These are phyloP conservation scores for Fraxinus excelsior DNA, from an alignment of 257 asterid species.

Conservation along the genomic window DNA sequence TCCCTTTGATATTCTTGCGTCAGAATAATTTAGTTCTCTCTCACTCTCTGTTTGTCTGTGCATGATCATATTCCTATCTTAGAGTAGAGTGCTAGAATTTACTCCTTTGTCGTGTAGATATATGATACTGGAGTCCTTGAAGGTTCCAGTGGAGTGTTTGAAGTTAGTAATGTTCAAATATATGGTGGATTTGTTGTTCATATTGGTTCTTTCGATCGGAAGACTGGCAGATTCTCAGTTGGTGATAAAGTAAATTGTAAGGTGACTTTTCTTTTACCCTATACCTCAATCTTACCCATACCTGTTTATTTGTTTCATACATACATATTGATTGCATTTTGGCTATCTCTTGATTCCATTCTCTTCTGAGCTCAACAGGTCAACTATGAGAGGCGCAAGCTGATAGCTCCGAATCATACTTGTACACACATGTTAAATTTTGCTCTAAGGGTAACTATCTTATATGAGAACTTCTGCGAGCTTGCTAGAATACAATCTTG, in stretches of 20 bases:
- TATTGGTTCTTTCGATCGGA: slow-evolving; percentile 69
- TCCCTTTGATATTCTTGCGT: background rate
- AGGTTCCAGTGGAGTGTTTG: slow-evolving; percentile 67
- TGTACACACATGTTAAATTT: slow-evolving; percentile 96
- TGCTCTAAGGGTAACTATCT: slow-evolving; percentile 73
- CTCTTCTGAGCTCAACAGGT: slow-evolving; percentile 57
- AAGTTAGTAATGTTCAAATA: slow-evolving; percentile 80
- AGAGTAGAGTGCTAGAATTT: slow-evolving; percentile 3
- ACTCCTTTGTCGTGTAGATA: slow-evolving; percentile 52
- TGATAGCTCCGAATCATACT: slow-evolving; percentile 95
- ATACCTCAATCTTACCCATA: background rate
- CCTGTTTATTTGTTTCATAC: background rate
- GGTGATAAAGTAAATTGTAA: slow-evolving; percentile 76
- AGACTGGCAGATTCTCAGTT: slow-evolving; percentile 51
- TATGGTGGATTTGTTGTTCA: slow-evolving; percentile 89
- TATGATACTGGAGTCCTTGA: slow-evolving; percentile 81
- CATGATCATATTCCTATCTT: background rate
- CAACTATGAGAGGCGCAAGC: slow-evolving; percentile 72
- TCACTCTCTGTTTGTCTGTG: slow-evolving; percentile 5
- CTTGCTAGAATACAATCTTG: background rate
- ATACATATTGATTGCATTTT: slow-evolving; percentile 18
- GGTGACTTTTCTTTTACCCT: slow-evolving; percentile 45
- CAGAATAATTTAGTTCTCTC: background rate
- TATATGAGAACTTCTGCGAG: slow-evolving; percentile 9
- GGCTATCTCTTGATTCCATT: slow-evolving; percentile 3